Evolutionary conservation across 495 filamentous ascomycete species (phyloP), one percentile per base, ranked within the genome.

Genomic region (Hypoxylon rickii): DNA sequence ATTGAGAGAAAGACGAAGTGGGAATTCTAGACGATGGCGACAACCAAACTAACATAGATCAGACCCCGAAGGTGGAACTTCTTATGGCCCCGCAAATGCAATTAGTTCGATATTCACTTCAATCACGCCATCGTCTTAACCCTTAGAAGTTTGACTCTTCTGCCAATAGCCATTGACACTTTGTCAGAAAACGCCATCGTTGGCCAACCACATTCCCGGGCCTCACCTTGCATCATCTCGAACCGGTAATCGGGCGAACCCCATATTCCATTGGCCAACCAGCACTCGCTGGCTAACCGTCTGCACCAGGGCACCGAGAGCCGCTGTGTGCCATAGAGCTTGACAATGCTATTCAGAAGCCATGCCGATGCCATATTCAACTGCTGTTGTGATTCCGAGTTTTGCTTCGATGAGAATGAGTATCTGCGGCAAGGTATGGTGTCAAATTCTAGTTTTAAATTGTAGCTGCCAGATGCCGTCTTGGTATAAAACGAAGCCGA

Each of bases 71-170:
- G 56, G 48, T 56, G 52, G 52, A 49, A 48, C 48, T 63, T 63
- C 53, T 63, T 41, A 57, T 53, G 59, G 52, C 53, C 44, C 59
- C 52, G 52, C 47, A 63, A 52, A 49, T 53, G 43, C 38, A 63
- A 63, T 63, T 63, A 56, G 52, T 63, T 33, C 43, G 59, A 45
- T 38, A 49, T 63, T 55, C 52, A 46, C 56, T 49, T 19, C 47
- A 54, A 69, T 66, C 66, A 69, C 66, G 66, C 66, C 49, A 69
- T 69, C 66, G 66, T 17, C 45, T 59, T 47, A 66, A 49, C 49
- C 58, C 59, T 53, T 36, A 21, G 7, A 12, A 13, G 4, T 29
- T 29, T 29, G 24, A 29, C 6, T 17, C n/a, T 38, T 53, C 65
- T 61, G 22, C 65, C 65, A 68, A 68, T 68, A 52, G 47, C 21